Conservation (phyloP, 2,329 filamentous ascomycete genomes). For the Elsinoe batatas region DNA sequence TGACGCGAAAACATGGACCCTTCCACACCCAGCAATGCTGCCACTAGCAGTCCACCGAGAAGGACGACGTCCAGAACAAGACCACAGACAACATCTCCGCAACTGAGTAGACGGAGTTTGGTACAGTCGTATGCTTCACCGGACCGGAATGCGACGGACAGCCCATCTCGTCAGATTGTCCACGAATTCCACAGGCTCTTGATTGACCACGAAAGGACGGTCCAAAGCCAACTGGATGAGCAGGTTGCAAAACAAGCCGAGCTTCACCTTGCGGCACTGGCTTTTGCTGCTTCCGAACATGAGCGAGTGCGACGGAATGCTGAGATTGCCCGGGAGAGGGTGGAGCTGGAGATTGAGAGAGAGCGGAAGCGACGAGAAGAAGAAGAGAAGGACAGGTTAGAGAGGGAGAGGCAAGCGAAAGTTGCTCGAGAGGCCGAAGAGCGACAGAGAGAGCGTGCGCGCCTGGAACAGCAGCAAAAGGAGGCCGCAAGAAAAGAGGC, state of each 20-base stretch:
- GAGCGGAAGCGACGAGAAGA: constrained; percentile 27
- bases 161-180: constrained; percentile 22
- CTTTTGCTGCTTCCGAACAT: constrained; percentile 56
- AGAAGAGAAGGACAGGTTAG: constrained; percentile 29
- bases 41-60: not conserved
- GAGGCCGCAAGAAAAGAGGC: constrained; percentile 21
- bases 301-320: constrained; percentile 51
- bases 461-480: constrained; percentile 20
- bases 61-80: not conserved
- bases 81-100: not conserved
- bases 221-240: constrained; percentile 51
- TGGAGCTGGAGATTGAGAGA: constrained; percentile 35
- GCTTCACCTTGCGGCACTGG: constrained; percentile 56
- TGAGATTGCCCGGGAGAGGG: constrained; percentile 42
- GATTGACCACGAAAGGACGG: constrained; percentile 34
- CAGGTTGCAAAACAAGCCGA: constrained; percentile 53
- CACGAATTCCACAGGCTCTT: constrained; percentile 36
- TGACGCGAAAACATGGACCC: constrained; percentile 1
- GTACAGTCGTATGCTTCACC: constrained; percentile 13
- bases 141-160: constrained; percentile 12
- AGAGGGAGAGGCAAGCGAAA: constrained; percentile 35
- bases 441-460: constrained; percentile 26
- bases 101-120: not conserved
- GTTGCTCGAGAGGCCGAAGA: constrained; percentile 33
- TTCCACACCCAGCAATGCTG: not conserved